These are phyloP conservation scores for Aspergillus sp. DNA, from an alignment of 2,329 filamentous ascomycete genomes.

Conservation along the genomic window DNA sequence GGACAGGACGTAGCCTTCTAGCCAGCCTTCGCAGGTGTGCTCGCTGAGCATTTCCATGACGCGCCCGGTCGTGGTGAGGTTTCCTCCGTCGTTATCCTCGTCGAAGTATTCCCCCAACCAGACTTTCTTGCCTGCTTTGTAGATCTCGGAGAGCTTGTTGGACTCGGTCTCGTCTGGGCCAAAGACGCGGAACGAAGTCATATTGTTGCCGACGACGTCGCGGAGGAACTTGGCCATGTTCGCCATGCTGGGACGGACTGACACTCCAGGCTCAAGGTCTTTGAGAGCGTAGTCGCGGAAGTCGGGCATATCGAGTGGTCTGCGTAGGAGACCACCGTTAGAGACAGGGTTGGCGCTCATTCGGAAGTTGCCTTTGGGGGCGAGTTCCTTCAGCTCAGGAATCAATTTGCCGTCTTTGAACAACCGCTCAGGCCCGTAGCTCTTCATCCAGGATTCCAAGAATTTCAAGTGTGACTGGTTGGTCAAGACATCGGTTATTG, in stretches of 20 bases:
- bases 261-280: slow-evolving; percentile 61
- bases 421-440: slow-evolving; percentile 71
- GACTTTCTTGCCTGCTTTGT: slow-evolving; percentile 73
- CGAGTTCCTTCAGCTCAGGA: slow-evolving; percentile 62
- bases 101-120: slow-evolving; percentile 79
- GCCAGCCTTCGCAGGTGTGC: slow-evolving; percentile 76
- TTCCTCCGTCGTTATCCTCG: slow-evolving; percentile 72
- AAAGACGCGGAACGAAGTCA: slow-evolving; percentile 70
- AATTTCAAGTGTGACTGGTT: slow-evolving; percentile 66
- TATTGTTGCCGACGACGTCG: slow-evolving; percentile 66
- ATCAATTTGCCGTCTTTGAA: slow-evolving; percentile 67
- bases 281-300: slow-evolving; percentile 67
- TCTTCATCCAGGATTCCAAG: slow-evolving; percentile 74
- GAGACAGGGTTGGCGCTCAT: slow-evolving; percentile 78
- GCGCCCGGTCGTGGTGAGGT: slow-evolving; percentile 65
- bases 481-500: slow-evolving; percentile 67
- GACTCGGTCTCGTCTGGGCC: slow-evolving; percentile 80
- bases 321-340: slow-evolving; percentile 68
- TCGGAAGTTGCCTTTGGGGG: slow-evolving; percentile 63
- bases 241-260: slow-evolving; percentile 63
- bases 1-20: slow-evolving; percentile 75
- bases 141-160: slow-evolving; percentile 72
- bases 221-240: slow-evolving; percentile 68
- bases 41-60: slow-evolving; percentile 86
- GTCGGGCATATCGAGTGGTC: slow-evolving; percentile 67